These are phyloP conservation scores for Acephala macrosclerotiorum DNA, from an alignment of 2,329 filamentous ascomycete species.

Conservation along the genomic window DNA sequence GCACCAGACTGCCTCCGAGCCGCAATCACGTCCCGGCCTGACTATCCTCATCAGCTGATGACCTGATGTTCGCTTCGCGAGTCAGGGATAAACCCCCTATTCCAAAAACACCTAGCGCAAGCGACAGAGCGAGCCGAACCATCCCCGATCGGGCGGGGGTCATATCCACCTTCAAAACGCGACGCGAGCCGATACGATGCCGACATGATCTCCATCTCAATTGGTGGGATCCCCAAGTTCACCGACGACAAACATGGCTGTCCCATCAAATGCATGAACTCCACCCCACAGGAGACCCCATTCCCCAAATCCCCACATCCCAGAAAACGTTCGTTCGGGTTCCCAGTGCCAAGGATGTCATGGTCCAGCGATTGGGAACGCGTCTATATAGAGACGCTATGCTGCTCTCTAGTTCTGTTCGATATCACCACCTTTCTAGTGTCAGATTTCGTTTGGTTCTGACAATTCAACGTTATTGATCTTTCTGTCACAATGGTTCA, in stretches of 20 bases:
- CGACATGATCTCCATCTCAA: background rate
- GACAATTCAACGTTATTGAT: background rate
- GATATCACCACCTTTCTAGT: background rate
- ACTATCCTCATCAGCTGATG: background rate
- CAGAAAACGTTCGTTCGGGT: background rate
- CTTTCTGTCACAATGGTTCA: background rate
- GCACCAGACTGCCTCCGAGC: too few relatives aligned
- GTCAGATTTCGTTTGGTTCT: background rate
- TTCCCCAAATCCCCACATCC: slow-evolving; percentile 6
- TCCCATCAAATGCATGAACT: background rate
- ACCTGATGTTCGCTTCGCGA: background rate
- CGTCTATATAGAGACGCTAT: slow-evolving; percentile 2
- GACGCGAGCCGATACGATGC: background rate
- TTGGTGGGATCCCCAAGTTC: slow-evolving; percentile 3
- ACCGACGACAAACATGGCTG: background rate
- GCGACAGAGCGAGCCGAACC: background rate
- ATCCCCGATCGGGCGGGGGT: background rate
- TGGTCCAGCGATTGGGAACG: background rate
- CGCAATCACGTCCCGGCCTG: too few relatives aligned
- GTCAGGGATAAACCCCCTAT: background rate
- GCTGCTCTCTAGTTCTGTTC: background rate
- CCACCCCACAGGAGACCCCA: background rate
- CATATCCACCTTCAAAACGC: background rate
- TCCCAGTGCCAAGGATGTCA: background rate
- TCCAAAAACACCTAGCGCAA: background rate